Base-by-base conservation (phyloP, 352 stramenopile genomes). In the Pythium volutum region DNA sequence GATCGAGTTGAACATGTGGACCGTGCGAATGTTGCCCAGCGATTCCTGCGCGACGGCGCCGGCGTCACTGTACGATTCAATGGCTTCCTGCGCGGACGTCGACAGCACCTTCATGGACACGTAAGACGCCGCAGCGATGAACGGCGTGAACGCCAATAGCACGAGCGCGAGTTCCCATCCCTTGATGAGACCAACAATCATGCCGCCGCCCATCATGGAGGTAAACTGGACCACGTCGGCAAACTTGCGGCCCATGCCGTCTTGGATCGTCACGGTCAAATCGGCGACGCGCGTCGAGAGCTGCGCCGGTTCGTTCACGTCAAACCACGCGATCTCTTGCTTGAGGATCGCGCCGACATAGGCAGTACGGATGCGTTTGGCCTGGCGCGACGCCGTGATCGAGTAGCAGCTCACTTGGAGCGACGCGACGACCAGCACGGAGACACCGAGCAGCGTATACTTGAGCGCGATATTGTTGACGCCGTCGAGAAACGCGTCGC, bases 201-300 rank as follows among this genome's bases (percentile, higher is more conserved):
- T 62, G 34, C 74, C 74, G 16, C 34, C 47, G 31, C 80, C 11
- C 16, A 62, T 64, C 67, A 77, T 79, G 29, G 66, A 49, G 34
- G 10, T 12, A 38, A 75, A 77, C 22, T 74, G 70, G 45, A 70
- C n/a, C 2, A 49, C 66, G 34, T 74, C 67, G 33, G 51, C 68
- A 18, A 75, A n/a, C 43, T 73, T 73, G 48, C 68, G 68, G 33
- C 68, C 68, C 62, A 55, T 55, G 49, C 49, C 49, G 49, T 55
- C 49, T 25, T 55, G 49, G 31, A 55, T 43, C 4, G 29, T 16
- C 59, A 68, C 38, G 2, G 74, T 80, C 4, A 73, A 66, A 65
- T 87, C 78, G 2, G 78, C 70, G 0, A 82, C 74, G 16, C 75
- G 64, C 11, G 78, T 76, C 0, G 62, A 65, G 10, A 87, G 66